Percentiles rank a stretch among this genome's conserved stretches.
These are phyloP conservation scores for Trichoderma sp. DNA, from an alignment of 2,329 filamentous ascomycete species.

Conservation along the genomic window DNA sequence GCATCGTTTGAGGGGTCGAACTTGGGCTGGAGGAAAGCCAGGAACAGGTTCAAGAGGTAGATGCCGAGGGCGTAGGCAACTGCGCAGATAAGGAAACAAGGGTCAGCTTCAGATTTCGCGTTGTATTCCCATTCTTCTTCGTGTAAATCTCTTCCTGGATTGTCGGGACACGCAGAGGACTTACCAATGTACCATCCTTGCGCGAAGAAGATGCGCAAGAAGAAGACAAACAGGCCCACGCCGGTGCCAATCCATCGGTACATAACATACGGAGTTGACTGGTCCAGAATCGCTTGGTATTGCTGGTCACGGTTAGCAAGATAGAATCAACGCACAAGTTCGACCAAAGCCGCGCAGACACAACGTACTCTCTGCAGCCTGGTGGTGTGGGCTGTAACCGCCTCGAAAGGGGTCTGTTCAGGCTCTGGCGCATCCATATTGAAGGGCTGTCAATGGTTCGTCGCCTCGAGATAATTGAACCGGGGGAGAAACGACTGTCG, in stretches of 20 bases:
- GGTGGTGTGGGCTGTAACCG: constrained; percentile 83
- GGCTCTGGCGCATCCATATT: constrained; percentile 84
- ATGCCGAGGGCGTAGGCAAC: constrained; percentile 98
- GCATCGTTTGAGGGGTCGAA: constrained; percentile 95
- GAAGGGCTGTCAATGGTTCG: constrained; percentile 15
- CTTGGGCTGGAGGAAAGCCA: constrained; percentile 96
- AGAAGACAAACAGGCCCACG: constrained; percentile 76
- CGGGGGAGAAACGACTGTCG: not conserved
- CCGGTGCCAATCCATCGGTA: constrained; percentile 92
- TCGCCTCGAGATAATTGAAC: not conserved
- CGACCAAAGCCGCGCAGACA: constrained; percentile 32
- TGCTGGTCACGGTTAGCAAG: constrained; percentile 57
- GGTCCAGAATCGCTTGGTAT: constrained; percentile 93
- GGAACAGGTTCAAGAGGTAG: constrained; percentile 98
- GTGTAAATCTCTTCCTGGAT: not conserved
- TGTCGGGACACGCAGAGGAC: constrained; percentile 31
- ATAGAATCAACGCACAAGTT: not conserved
- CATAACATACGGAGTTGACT: constrained; percentile 83
- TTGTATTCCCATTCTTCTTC: not conserved
- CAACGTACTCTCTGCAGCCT: constrained; percentile 70
- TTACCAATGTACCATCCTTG: constrained; percentile 98
- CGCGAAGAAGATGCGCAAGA: constrained; percentile 82
- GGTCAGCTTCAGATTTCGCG: constrained; percentile 1
- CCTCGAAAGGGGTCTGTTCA: constrained; percentile 88
- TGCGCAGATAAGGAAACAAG: constrained; percentile 41